A percentile compares a stretch with the other conserved stretches of the same genome.
Evolutionary conservation across 2,329 filamentous ascomycete genomes (phyloP).

Genomic region (Pseudofabraea citricarpa): DNA sequence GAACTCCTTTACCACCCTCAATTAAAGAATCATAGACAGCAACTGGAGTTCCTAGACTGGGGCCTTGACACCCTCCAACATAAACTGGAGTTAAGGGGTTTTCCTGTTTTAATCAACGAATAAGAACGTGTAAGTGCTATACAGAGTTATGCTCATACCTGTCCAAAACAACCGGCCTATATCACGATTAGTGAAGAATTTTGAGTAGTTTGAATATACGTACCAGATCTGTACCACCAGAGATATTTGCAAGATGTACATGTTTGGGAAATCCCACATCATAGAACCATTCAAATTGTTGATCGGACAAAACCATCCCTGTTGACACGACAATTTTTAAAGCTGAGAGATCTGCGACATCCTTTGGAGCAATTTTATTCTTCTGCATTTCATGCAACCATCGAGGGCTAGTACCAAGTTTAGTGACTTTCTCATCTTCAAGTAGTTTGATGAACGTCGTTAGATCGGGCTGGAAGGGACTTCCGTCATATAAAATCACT

Average conservation of each 20-base stretch:
- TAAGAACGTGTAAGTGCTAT: too few relatives aligned
- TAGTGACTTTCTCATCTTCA: conserved; percentile 60
- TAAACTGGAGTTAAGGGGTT: conserved; percentile 68
- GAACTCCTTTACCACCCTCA: conserved; percentile 34
- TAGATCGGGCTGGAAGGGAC: conserved; percentile 68
- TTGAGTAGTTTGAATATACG: conserved; percentile 16
- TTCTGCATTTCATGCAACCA: conserved; percentile 73
- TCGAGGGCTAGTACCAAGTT: conserved; percentile 70
- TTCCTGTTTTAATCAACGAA: too few relatives aligned
- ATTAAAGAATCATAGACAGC: conserved; percentile 60
- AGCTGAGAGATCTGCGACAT: conserved; percentile 52
- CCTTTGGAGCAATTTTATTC: conserved; percentile 53
- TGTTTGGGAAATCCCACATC: conserved; percentile 59
- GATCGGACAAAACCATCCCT: conserved; percentile 76
- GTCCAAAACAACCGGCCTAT: conserved; percentile 51
- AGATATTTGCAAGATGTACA: conserved; percentile 68
- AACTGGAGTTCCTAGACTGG: conserved; percentile 46
- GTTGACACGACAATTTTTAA: conserved; percentile 64
- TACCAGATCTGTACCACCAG: conserved; percentile 73
- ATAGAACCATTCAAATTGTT: conserved; percentile 76
- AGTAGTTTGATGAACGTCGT: conserved; percentile 58
- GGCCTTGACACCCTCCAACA: conserved; percentile 50
- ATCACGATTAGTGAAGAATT: neutral
- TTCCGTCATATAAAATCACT: conserved; percentile 75
- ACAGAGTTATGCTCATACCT: too few relatives aligned